Evolutionary conservation across 2,329 filamentous ascomycete genomes (phyloP).

Genomic region (Didymella glomerata): DNA sequence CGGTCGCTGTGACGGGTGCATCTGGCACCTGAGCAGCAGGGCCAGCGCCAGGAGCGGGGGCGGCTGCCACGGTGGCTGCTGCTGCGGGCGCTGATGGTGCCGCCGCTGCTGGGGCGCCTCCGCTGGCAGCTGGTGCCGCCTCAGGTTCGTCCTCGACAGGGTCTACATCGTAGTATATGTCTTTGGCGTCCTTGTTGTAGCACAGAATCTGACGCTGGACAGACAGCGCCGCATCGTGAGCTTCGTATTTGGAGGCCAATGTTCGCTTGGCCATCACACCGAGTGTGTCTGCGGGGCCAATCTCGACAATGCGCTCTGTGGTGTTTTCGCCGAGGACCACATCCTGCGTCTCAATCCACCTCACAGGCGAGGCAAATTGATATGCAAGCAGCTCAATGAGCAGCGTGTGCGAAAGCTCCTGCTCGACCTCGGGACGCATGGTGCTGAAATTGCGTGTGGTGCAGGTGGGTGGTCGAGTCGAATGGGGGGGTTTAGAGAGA

Average conservation of each 20-base stretch:
- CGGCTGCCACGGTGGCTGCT: conserved; percentile 59
- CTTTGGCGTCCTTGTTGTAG: conserved; percentile 99
- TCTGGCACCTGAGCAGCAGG: conserved; percentile 88
- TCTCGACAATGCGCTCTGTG: conserved; percentile 96
- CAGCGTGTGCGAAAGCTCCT: conserved; percentile 97
- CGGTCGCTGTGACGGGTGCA: conserved; percentile 84
- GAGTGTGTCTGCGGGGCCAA: conserved; percentile 95
- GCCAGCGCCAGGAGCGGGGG: conserved; percentile 74
- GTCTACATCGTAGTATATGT: conserved; percentile 99
- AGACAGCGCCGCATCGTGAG: conserved; percentile 95
- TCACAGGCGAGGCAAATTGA: conserved; percentile 97
- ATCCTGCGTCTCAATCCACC: conserved; percentile 99
- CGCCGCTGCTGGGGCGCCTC: conserved; percentile 54
- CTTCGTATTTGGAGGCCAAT: conserved; percentile 95
- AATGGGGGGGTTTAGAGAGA: conserved; percentile 14
- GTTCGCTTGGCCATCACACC: conserved; percentile 98
- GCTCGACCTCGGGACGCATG: conserved; percentile 99
- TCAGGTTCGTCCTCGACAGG: conserved; percentile 81
- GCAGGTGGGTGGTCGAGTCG: conserved; percentile 24
- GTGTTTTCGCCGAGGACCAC: conserved; percentile 96
- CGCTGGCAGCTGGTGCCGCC: conserved; percentile 60
- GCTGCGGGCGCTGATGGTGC: conserved; percentile 60
- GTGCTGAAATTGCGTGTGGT: conserved; percentile 48
- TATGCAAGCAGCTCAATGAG: conserved; percentile 99
- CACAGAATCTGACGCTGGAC: conserved; percentile 97